Base-by-base conservation (phyloP, 2,329 filamentous ascomycete genomes). In the Microascus cirrosus region DNA sequence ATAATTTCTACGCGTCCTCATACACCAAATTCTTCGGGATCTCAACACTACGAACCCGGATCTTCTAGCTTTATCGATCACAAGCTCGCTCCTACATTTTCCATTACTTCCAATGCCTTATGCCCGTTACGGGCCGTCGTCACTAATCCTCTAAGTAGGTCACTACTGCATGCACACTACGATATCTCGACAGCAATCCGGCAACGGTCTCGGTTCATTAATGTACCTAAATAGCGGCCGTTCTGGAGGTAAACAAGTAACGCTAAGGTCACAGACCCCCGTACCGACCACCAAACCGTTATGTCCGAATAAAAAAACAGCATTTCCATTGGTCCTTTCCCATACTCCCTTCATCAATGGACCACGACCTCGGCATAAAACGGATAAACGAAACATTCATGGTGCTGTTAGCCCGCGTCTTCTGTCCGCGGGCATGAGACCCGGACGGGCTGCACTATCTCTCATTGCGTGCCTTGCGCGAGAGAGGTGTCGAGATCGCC, bases 401-500 rank as follows among this genome's bases (percentile, higher is more conserved):
- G 45, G 20, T 32, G 28, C 28, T n/a, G 28, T 8, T 32, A 32
- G 28, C 4, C 28, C 28, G 28, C 28, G 8, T 32, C 28, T 32
- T 8, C 28, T 32, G 28, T 20, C 45, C 22, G 22, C 8, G 22
- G 7, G 45, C 22, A 50, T 20, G 45, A 50, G 8, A 13, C 18
- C 45, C 45, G 22, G n/a, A 20, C 45, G 18, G 45, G 45, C 18
- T 20, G 45, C n/a, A 50, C n/a, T 24, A 4, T 13, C 22, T 32
- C 36, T 32, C 52, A 56, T 59, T 56, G 53, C 25, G 45, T 32
- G 11, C 36, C 51, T 52, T 52, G 42, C 18, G 36, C 58, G 18
- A 59, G 53, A n/a, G 58, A 51, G 22, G 78, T 79, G 67, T 85
- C 82, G 60, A 86, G 70, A 60, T 86, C 83, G 51, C 77, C 77